Base-by-base conservation (phyloP, 768 basidiomycete species). In the Solioccasus polychromus region DNA sequence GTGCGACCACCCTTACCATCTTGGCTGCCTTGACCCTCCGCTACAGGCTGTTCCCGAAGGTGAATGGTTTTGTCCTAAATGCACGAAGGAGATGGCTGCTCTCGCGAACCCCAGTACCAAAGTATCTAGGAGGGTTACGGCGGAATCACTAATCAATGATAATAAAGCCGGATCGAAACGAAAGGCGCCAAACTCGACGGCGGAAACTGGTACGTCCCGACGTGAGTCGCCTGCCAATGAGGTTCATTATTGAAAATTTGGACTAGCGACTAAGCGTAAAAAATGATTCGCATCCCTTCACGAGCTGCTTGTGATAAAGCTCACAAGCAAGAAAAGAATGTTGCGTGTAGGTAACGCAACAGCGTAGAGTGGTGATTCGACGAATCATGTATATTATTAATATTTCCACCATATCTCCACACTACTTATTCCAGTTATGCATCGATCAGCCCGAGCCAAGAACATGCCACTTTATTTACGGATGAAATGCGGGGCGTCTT, bases 1-100 rank as follows among this genome's bases (percentile, higher is more conserved):
- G 88, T 98, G 94, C 61, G 94, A 98, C 60, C 74, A 77, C 34
- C 89, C 92, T 1, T 95, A 86, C 64, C 94, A 97, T 64, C 72
- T 88, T 12, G 73, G 73, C 11, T 98, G 94, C 64, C 78, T 94
- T 35, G 69, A 72, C 34, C 92, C 92, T 15, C 90, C 92, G 2
- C 68, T 98, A 36, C 63, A 69, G 14, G 79, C 74, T 4, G 71
- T 94, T 15, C 94, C 94, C 0, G 85, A 88, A 26, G 94, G 89
- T 29, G 88, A 93, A 68, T 93, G 92, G 92, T 92, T 92, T 73
- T 95, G 92, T 58, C 82, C 85, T 0, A 72, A 79, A 45, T 95
- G 92, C 59, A 64, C 68, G 9, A 72, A 72, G 26, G 74, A 78
- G 18, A 83, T 83, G 4, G 78, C 77, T 9, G 78, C 77, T 5